Conservation (phyloP, 805 yeast species). For the Cyberlindnera galapagoensis region DNA sequence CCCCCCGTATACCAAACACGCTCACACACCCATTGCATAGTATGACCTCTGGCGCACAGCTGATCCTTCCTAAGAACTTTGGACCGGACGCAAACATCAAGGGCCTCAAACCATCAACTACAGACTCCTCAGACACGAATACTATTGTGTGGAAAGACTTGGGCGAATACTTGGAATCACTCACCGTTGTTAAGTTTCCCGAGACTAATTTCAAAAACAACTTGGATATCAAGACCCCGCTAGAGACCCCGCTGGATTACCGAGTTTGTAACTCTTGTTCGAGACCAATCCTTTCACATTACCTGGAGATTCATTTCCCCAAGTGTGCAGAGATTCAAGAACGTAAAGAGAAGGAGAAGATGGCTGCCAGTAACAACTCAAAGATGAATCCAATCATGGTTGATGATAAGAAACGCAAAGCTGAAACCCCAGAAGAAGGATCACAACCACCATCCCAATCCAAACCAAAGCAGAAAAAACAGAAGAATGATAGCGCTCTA, state of each 20-base stretch:
- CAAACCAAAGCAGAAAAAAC: constrained; percentile 12
- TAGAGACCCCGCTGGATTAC: constrained; percentile 33
- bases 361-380: background rate
- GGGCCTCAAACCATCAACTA: constrained; percentile 16
- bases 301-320: constrained; percentile 33
- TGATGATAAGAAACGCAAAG: constrained; percentile 15
- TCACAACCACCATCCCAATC: constrained; percentile 13
- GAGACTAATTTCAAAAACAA: constrained; percentile 18
- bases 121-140: constrained; percentile 6
- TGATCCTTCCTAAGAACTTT: constrained; percentile 16
- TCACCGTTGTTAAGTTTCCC: constrained; percentile 11
- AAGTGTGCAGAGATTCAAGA: constrained; percentile 31
- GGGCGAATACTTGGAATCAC: constrained; percentile 25
- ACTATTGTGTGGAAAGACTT: constrained; percentile 28
- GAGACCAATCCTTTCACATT: constrained; percentile 35
- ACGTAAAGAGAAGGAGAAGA: constrained; percentile 15
- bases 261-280: constrained; percentile 42
- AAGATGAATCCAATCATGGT: background rate
- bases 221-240: constrained; percentile 26
- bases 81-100: constrained; percentile 23
- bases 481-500: constrained; percentile 16
- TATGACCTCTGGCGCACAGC: constrained; percentile 21
- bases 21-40: too few species aligned
- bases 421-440: constrained; percentile 15
- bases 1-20: too few species aligned